Evolutionary conservation across 2,329 filamentous ascomycete species (phyloP).

Genomic region (Talaromyces sp.): DNA sequence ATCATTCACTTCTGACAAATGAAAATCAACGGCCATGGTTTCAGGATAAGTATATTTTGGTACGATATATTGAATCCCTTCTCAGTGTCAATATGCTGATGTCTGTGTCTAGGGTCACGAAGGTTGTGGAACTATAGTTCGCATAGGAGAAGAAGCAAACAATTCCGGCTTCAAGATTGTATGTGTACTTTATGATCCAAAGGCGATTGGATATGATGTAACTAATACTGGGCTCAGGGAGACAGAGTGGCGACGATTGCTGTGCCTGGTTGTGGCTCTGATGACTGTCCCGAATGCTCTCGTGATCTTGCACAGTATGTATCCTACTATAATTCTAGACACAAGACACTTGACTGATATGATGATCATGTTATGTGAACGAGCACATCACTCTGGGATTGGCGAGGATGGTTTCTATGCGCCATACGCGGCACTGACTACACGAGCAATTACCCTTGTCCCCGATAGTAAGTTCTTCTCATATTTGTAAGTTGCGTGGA

Average conservation of each 20-base stretch:
- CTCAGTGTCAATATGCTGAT: background rate
- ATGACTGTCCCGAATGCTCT: conserved; percentile 41
- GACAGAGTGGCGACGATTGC: conserved; percentile 5
- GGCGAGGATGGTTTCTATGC: background rate
- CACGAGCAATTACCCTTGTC: background rate
- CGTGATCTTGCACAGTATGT: conserved; percentile 31
- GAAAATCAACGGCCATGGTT: conserved; percentile 7
- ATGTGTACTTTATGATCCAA: background rate
- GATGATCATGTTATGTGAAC: background rate
- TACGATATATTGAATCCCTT: background rate
- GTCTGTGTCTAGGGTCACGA: background rate
- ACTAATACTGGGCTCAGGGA: background rate
- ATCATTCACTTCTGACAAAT: background rate
- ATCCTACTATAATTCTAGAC: background rate
- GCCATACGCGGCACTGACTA: background rate
- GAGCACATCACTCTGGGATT: conserved; percentile 1
- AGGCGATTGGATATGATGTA: background rate
- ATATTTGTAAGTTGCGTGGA: background rate
- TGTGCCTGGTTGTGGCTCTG: conserved; percentile 30
- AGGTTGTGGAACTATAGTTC: background rate
- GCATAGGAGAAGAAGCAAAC: background rate
- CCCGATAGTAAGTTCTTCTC: conserved; percentile 18
- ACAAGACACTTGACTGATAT: background rate
- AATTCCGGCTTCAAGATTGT: background rate
- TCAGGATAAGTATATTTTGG: conserved; percentile 5